Conservation (phyloP, 306 rosid genomes). For the Arachis stenosperma region DNA sequence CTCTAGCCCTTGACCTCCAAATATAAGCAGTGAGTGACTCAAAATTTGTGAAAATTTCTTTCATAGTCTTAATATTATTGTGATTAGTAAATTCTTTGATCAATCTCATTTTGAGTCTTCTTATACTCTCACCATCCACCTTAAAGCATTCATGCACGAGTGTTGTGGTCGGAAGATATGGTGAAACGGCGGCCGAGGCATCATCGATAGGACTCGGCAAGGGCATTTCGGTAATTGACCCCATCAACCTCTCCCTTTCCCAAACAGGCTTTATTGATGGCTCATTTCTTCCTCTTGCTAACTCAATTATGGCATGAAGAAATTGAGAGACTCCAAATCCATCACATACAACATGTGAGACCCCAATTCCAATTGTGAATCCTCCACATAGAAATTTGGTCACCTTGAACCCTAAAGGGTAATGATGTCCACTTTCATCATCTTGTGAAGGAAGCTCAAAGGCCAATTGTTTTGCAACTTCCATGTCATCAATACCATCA, state of each 20-base stretch:
- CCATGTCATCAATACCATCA: conserved; percentile 23
- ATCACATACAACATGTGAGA: conserved; percentile 41
- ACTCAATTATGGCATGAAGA: conserved; percentile 43
- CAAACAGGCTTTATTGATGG: conserved; percentile 50
- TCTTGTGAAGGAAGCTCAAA: conserved; percentile 22
- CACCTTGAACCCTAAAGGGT: conserved; percentile 38
- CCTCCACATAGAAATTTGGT: conserved; percentile 52
- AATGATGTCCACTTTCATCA: conserved; percentile 28
- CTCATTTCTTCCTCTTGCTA: conserved; percentile 43
- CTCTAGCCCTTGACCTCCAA: conserved; percentile 52
- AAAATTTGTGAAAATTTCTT: conserved; percentile 33
- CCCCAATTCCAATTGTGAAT: conserved; percentile 38
- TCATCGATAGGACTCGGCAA: not conserved
- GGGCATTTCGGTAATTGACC: conserved; percentile 18
- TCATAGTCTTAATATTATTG: not conserved
- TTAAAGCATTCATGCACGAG: conserved; percentile 27
- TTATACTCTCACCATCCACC: conserved; percentile 32
- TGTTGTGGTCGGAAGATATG: conserved; percentile 29
- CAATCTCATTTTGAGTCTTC: conserved; percentile 35
- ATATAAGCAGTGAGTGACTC: conserved; percentile 44
- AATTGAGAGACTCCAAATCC: conserved; percentile 41
- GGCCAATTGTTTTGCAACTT: conserved; percentile 18
- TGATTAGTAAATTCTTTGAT: not conserved
- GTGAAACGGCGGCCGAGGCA: conserved; percentile 32
- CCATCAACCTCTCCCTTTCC: conserved; percentile 51